Evolutionary conservation across 2,329 filamentous ascomycete genomes (phyloP).

Genomic region (Septoria linicola): DNA sequence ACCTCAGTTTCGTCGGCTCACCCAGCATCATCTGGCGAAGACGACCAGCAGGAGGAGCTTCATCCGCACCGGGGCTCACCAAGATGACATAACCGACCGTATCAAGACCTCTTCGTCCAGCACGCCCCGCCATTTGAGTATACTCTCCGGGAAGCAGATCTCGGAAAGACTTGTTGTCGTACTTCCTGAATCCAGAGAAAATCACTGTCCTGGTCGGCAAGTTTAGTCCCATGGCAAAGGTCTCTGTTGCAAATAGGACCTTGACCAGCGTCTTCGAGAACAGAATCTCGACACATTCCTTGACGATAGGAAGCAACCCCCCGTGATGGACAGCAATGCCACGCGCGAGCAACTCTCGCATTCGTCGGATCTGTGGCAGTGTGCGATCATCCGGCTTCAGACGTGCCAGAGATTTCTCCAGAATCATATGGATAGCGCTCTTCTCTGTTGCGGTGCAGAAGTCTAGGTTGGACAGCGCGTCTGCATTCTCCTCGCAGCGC

Average conservation of each 20-base stretch:
- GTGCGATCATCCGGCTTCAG: slow-evolving; percentile 85
- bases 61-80: slow-evolving; percentile 74
- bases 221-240: slow-evolving; percentile 97
- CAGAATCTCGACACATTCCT: slow-evolving; percentile 94
- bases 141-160: slow-evolving; percentile 94
- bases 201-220: slow-evolving; percentile 93
- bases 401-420: slow-evolving; percentile 89
- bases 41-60: slow-evolving; percentile 80
- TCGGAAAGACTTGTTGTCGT: slow-evolving; percentile 87
- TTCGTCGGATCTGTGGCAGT: slow-evolving; percentile 86
- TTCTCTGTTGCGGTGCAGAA: slow-evolving; percentile 93
- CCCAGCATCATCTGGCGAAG: slow-evolving; percentile 93
- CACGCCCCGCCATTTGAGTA: slow-evolving; percentile 96
- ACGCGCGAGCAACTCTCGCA: slow-evolving; percentile 79
- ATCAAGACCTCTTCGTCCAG: slow-evolving; percentile 88
- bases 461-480: slow-evolving; percentile 90
- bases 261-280: slow-evolving; percentile 96
- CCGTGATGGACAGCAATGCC: slow-evolving; percentile 97
- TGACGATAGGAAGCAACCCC: slow-evolving; percentile 90
- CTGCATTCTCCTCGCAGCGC: slow-evolving; percentile 93
- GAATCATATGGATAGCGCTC: slow-evolving; percentile 95
- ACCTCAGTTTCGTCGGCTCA: slow-evolving; percentile 89
- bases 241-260: slow-evolving; percentile 95
- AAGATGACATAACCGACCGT: slow-evolving; percentile 93
- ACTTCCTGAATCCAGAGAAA: slow-evolving; percentile 95